Conservation (phyloP, 2,329 filamentous ascomycete genomes). For the Colletotrichum somersetense region DNA sequence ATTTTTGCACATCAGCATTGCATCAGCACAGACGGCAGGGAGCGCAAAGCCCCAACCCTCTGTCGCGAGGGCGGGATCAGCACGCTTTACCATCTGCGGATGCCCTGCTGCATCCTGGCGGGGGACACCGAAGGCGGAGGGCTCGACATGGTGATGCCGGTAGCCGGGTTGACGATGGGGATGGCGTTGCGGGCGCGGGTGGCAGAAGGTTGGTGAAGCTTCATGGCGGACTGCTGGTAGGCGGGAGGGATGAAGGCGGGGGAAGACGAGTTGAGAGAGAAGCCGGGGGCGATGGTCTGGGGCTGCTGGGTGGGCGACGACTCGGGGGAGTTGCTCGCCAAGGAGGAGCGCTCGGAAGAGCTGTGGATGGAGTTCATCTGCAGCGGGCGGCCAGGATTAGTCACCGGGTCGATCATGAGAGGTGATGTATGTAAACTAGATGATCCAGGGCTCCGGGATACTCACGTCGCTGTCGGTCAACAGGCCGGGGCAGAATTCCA, state of each 20-base stretch:
- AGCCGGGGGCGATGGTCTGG: conserved; percentile 80
- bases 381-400: conserved; percentile 49
- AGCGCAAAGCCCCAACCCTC: conserved; percentile 49
- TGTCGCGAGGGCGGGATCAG: conserved; percentile 51
- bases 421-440: background rate
- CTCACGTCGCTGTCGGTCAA: conserved; percentile 94
- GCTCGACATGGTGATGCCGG: conserved; percentile 88
- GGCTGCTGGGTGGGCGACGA: conserved; percentile 92
- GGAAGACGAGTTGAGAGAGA: conserved; percentile 78
- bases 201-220: conserved; percentile 91
- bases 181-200: conserved; percentile 94
- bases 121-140: conserved; percentile 81
- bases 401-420: conserved; percentile 23
- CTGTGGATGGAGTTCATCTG: conserved; percentile 94
- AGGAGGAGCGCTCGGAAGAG: conserved; percentile 91
- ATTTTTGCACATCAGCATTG: conserved; percentile 52
- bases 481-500: conserved; percentile 94
- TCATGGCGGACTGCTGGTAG: conserved; percentile 76
- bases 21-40: conserved; percentile 54
- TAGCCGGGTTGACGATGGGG: conserved; percentile 96
- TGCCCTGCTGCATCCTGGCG: conserved; percentile 69
- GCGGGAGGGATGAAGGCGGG: conserved; percentile 74
- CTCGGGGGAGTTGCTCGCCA: conserved; percentile 94
- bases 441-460: conserved; percentile 45
- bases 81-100: conserved; percentile 67